phyloP scores from a whole-genome alignment of 345 rosid species.

The Passiflora organensis region DNA sequence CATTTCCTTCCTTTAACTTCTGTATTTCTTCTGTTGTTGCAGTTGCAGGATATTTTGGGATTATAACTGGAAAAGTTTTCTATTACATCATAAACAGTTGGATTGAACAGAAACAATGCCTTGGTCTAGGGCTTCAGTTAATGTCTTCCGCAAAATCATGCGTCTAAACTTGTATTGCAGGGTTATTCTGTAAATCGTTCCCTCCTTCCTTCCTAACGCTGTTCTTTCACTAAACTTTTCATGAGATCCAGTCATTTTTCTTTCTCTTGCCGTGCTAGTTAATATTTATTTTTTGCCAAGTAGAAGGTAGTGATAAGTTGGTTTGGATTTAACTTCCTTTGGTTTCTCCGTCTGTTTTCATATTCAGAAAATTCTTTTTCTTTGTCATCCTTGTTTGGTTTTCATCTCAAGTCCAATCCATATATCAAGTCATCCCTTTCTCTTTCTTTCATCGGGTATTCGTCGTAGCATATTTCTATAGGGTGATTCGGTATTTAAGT shows the following conservation, averaged over 20 bases:
- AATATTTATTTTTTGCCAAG: conserved; percentile 44
- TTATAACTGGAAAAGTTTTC: not conserved
- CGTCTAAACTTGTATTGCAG: conserved; percentile 72
- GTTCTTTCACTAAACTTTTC: conserved; percentile 12
- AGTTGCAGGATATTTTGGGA: conserved; percentile 11
- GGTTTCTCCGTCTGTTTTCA: conserved; percentile 3
- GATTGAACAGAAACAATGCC: conserved; percentile 47
- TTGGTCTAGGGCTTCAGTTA: conserved; percentile 55
- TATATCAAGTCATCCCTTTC: not conserved
- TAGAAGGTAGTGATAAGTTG: conserved; percentile 7
- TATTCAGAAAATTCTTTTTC: conserved; percentile 10
- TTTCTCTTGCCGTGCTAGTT: conserved; percentile 32
- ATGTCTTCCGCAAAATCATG: conserved; percentile 50
- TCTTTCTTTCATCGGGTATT: conserved; percentile 9
- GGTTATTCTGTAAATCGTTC: conserved; percentile 60
- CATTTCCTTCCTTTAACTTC: no score
- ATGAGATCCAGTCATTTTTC: conserved; percentile 48
- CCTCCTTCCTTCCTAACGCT: not conserved
- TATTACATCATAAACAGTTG: not conserved
- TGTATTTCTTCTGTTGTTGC: no score
- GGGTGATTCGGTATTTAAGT: conserved; percentile 22
- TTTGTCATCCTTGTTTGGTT: not conserved
- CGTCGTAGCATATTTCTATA: conserved; percentile 9
- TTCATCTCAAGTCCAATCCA: conserved; percentile 3
- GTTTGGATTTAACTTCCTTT: conserved; percentile 4